phyloP scores from a whole-genome alignment of 2,329 filamentous ascomycete genomes.

The Nemania sp. region DNA sequence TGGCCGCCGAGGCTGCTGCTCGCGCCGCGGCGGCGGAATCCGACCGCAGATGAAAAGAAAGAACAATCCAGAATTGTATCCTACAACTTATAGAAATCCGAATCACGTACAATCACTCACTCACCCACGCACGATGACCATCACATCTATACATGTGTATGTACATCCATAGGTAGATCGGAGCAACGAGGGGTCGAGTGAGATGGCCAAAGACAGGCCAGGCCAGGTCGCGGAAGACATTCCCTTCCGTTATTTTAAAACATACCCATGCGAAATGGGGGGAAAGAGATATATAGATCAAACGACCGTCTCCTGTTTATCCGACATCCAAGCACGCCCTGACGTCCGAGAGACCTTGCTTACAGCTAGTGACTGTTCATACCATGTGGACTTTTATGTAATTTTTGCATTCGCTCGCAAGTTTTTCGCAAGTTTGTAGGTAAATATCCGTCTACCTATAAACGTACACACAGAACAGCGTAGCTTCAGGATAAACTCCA shows the following conservation, averaged over 20 bases:
- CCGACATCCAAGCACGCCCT: not conserved
- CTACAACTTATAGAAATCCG: slow-evolving; percentile 28
- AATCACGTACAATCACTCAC: not conserved
- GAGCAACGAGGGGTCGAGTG: not conserved
- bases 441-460: too few relatives aligned
- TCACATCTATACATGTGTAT: not conserved
- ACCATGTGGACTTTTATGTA: too few relatives aligned
- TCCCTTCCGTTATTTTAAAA: not conserved
- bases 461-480: too few relatives aligned
- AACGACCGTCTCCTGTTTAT: slow-evolving; percentile 6
- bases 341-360: too few relatives aligned
- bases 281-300: slow-evolving; percentile 5
- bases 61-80: slow-evolving; percentile 5
- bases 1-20: slow-evolving; percentile 17
- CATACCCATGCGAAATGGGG: not conserved
- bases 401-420: too few relatives aligned
- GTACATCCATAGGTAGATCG: slow-evolving; percentile 19
- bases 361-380: too few relatives aligned
- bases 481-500: too few relatives aligned
- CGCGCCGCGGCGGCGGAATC: slow-evolving; percentile 35
- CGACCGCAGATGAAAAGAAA: not conserved
- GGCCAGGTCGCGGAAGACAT: not conserved
- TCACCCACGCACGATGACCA: not conserved
- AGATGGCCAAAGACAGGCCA: not conserved
- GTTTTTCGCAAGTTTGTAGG: too few relatives aligned